A percentile compares a stretch with the other conserved stretches of the same genome.
These are phyloP conservation scores for Diplotaxis tenuifolia DNA, from an alignment of 345 rosid species.

Conservation along the genomic window DNA sequence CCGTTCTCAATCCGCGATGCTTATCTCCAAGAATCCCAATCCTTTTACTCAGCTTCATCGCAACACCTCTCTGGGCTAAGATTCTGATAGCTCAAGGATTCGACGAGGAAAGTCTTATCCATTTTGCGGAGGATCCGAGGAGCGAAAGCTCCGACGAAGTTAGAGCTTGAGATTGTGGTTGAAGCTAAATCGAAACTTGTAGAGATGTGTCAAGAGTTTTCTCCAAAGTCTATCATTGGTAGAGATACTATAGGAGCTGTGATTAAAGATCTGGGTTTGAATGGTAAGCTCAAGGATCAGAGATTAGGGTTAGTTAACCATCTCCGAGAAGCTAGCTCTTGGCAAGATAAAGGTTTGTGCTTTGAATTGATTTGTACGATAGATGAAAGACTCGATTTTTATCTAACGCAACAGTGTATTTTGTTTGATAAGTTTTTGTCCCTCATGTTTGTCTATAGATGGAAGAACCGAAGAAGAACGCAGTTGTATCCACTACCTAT, in stretches of 20 bases:
- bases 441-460: slow-evolving; percentile 44
- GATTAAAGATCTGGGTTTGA: slow-evolving; percentile 86
- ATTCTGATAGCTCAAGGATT: too few species aligned
- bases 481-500: slow-evolving; percentile 47
- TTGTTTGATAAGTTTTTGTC: neutral
- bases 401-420: too few species aligned
- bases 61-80: too few species aligned
- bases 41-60: too few species aligned
- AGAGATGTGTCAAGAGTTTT: slow-evolving; percentile 52
- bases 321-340: slow-evolving; percentile 67
- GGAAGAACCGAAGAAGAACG: slow-evolving; percentile 70
- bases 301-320: slow-evolving; percentile 67
- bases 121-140: slow-evolving; percentile 73
- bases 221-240: slow-evolving; percentile 67
- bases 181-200: slow-evolving; percentile 78
- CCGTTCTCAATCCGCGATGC: too few species aligned
- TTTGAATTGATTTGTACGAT: neutral
- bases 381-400: neutral
- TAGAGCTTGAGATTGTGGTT: slow-evolving; percentile 65
- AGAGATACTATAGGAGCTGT: slow-evolving; percentile 61
- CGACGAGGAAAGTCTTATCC: slow-evolving; percentile 54
- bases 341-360: slow-evolving; percentile 65
- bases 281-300: slow-evolving; percentile 62
- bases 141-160: slow-evolving; percentile 75
- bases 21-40: too few species aligned